Base-by-base conservation (phyloP, 306 rosid species). In the Prunus mume region DNA sequence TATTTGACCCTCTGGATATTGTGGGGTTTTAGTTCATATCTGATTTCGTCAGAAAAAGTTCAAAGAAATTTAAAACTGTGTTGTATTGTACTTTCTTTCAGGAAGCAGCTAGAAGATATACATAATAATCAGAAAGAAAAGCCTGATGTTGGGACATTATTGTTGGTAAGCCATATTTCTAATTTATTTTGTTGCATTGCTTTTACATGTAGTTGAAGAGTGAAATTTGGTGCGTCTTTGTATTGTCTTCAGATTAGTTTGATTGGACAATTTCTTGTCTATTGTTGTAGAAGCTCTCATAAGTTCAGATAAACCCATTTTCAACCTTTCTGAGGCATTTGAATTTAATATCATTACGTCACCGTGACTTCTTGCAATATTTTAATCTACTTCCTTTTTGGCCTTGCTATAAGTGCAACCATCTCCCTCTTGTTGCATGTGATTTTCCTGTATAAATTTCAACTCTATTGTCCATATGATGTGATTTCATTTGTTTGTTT, bases 91-190 rank as follows among this genome's bases (percentile, higher is more conserved):
- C 65, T 82, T 69, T 82, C 57, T 81, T 79, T n/a, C 93, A 95
- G 99, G 89, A 95, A 89, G 88, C 99, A 92, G 82, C 91, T 95
- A 27, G 99, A 95, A 90, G 99, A 95, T 80, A 92, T 92, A 83
- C 96, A 90, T 82, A 79, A 75, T 82, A 86, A 83, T 85, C 78
- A 90, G 80, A 92, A 88, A 80, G 99, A 92, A 82, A 95, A 92
- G 85, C 97, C 97, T 75, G 99, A 95, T 86, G 98, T 95, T 76
- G 99, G 92, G 77, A 86, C 93, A 66, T 79, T 95, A 85, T 83
- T 95, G 77, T 60, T 89, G 93, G 99, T 95, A 83, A 81, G 91
- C 78, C 65, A n/a, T 78, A 28, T 55, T 47, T 80, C 56, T 68
- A 47, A 19, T 57, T 22, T 50, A 43, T 50, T 76, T 14, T 71